These are phyloP conservation scores for Chlamydomonas asymmetrica DNA, from an alignment of 139 green algal genomes.

Conservation along the genomic window DNA sequence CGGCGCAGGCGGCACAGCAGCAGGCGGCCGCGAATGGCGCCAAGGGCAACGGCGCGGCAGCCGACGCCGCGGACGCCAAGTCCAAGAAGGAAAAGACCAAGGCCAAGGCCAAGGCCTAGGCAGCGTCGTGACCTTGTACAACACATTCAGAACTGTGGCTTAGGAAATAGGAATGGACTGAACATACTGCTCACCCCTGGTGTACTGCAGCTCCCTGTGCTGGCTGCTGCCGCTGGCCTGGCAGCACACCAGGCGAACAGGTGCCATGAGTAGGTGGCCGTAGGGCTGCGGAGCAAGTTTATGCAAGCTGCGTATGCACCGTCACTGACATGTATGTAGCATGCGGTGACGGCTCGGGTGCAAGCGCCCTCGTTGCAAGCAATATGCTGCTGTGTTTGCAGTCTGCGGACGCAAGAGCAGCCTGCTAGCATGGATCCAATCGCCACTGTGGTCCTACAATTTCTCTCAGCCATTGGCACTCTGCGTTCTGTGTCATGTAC, in stretches of 20 bases:
- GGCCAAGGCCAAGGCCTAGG: not conserved
- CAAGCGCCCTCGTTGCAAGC: no score
- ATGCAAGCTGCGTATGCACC: no score
- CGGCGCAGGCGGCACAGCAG: not conserved
- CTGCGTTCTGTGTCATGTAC: no score
- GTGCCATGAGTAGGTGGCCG: not conserved
- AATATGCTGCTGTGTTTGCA: no score
- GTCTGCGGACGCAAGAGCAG: no score
- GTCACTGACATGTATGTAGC: no score
- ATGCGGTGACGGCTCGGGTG: no score
- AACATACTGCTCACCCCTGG: not conserved
- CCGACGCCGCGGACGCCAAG: not conserved
- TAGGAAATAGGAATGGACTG: not conserved
- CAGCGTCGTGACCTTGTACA: not conserved
- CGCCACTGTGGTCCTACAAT: no score
- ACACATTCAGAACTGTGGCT: not conserved
- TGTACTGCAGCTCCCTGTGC: not conserved
- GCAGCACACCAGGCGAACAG: no score
- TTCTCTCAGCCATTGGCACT: no score
- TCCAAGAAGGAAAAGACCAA: constrained; percentile 7
- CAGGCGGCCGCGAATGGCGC: not conserved
- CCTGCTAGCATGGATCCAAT: no score
- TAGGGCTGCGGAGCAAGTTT: not conserved
- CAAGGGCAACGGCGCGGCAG: not conserved
- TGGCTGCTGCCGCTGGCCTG: no score